Conservation (phyloP, 495 filamentous ascomycete genomes). For the Aspergillus panamensis region DNA sequence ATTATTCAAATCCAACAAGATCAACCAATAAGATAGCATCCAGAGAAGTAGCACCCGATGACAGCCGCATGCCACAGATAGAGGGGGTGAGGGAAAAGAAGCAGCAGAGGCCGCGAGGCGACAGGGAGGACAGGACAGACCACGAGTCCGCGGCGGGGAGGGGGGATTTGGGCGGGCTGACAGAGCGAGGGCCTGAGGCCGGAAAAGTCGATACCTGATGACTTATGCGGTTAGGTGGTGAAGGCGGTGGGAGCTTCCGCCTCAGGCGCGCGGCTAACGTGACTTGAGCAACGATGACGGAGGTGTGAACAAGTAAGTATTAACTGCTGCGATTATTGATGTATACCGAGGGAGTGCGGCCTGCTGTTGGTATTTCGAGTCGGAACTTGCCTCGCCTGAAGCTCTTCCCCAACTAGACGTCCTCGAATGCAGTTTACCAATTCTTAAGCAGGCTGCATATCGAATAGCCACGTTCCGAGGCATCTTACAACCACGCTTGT, state of each 20-base stretch:
- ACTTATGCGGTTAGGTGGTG: too few species aligned
- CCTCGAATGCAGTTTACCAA: not conserved
- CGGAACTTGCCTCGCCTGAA: too few species aligned
- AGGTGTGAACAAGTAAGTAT: slow-evolving; percentile 16
- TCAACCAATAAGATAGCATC: slow-evolving; percentile 11
- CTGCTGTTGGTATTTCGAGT: too few species aligned
- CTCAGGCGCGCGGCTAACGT: slow-evolving; percentile 22
- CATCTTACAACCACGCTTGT: not conserved
- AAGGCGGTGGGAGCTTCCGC: slow-evolving; percentile 5
- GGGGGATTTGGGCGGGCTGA: slow-evolving; percentile 7
- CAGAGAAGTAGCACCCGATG: slow-evolving; percentile 11
- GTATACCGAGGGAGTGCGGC: too few species aligned
- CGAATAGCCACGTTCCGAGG: too few species aligned
- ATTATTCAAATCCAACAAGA: slow-evolving; percentile 9
- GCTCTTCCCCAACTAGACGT: not conserved
- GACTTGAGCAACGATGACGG: slow-evolving; percentile 23
- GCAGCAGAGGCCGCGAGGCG: slow-evolving; percentile 23
- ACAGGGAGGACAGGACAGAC: slow-evolving; percentile 6
- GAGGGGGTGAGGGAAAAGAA: slow-evolving; percentile 7
- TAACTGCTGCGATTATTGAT: too few species aligned
- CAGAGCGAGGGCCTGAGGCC: not conserved
- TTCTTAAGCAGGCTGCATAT: too few species aligned
- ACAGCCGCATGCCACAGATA: slow-evolving; percentile 18
- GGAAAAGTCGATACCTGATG: too few species aligned
- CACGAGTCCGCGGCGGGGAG: slow-evolving; percentile 16